These are phyloP conservation scores for Phaeosphaeria sp. DNA, from an alignment of 2,329 filamentous ascomycete species.

Conservation along the genomic window DNA sequence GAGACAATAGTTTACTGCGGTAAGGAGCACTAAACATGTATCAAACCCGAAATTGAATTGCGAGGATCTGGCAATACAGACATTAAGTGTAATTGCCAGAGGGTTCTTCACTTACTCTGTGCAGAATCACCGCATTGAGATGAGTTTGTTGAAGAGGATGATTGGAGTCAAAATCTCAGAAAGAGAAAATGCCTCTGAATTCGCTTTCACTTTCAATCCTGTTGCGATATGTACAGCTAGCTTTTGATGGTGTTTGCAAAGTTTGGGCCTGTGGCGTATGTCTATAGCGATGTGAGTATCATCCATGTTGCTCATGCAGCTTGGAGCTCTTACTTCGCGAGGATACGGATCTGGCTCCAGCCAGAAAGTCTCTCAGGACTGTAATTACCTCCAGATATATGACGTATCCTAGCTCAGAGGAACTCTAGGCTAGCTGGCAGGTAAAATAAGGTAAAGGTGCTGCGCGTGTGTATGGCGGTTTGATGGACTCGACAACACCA, in stretches of 20 bases:
- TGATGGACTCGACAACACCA: not conserved
- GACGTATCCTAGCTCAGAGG: not conserved
- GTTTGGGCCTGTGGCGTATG: no score
- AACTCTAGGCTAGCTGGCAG: not conserved
- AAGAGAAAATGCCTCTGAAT: not conserved
- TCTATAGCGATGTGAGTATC: not conserved
- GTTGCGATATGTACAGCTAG: not conserved
- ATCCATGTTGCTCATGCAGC: not conserved
- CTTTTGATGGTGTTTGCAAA: not conserved
- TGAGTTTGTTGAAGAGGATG: not conserved
- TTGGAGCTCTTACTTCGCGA: not conserved
- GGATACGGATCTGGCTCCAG: not conserved
- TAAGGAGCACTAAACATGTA: not conserved
- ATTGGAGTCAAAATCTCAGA: not conserved
- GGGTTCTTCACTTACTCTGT: conserved; percentile 11
- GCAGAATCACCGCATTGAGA: conserved; percentile 20
- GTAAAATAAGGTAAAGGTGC: not conserved
- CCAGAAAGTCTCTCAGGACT: not conserved
- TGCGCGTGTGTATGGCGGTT: not conserved
- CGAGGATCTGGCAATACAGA: not conserved
- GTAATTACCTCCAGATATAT: not conserved
- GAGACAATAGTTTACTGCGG: not conserved
- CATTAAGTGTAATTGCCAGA: not conserved
- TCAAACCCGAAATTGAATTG: not conserved
- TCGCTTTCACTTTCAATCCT: not conserved